These are phyloP conservation scores for Fusarium poae DNA, from an alignment of 2,329 filamentous ascomycete genomes.

Conservation along the genomic window DNA sequence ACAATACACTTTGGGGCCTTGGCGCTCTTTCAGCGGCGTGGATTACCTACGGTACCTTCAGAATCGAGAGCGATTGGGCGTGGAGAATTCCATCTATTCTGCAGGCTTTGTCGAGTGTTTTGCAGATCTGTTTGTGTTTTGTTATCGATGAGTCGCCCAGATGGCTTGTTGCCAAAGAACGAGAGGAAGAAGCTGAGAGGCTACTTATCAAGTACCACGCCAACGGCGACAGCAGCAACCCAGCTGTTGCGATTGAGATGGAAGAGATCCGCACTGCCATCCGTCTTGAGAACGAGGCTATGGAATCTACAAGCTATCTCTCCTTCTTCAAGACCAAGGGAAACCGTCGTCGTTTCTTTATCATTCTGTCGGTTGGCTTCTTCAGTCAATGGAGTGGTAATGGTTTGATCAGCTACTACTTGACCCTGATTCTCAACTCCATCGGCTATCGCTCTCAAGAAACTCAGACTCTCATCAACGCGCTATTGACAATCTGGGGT, in stretches of 20 bases:
- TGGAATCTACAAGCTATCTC: constrained; percentile 11
- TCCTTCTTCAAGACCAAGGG: constrained; percentile 28
- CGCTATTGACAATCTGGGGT: constrained; percentile 7
- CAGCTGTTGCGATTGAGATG: constrained; percentile 16
- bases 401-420: constrained; percentile 19
- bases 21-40: constrained; percentile 19
- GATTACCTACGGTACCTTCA: constrained; percentile 21
- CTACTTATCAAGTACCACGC: constrained; percentile 18
- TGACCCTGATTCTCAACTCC: constrained; percentile 24
- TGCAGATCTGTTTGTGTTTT: constrained; percentile 11
- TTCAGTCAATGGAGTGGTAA: constrained; percentile 28
- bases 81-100: constrained; percentile 24
- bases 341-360: constrained; percentile 22
- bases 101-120: constrained; percentile 7
- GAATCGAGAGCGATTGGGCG: constrained; percentile 17
- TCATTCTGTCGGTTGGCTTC: constrained; percentile 18
- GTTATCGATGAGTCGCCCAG: constrained; percentile 22
- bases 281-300: constrained; percentile 17
- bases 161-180: constrained; percentile 13
- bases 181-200: constrained; percentile 14
- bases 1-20: constrained; percentile 25
- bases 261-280: constrained; percentile 21
- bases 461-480: constrained; percentile 18
- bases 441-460: constrained; percentile 22
- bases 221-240: constrained; percentile 18